Conservation (phyloP, 495 filamentous ascomycete genomes). For the Hypoxylon lienhwacheense region DNA sequence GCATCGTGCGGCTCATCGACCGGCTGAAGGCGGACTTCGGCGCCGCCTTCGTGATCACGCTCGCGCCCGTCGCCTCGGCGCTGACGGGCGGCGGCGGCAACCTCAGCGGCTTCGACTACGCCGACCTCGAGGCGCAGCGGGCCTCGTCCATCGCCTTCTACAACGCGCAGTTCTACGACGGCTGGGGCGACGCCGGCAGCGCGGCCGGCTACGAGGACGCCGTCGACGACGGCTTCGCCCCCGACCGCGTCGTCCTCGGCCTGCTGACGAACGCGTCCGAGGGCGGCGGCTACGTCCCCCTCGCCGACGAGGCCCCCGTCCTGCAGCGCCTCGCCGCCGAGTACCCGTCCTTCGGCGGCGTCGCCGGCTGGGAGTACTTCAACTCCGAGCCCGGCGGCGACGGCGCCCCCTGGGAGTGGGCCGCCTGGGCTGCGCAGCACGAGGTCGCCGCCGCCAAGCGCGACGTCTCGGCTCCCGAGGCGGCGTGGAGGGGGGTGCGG, state of each 20-base stretch:
- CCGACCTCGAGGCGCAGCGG: conserved; percentile 65
- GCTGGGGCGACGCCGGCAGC: conserved; percentile 65
- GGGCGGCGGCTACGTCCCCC: conserved; percentile 53
- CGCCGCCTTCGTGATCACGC: conserved; percentile 68
- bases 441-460: conserved; percentile 14
- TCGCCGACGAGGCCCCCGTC: conserved; percentile 40
- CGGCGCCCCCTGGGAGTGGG: conserved; percentile 70
- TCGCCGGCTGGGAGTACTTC: conserved; percentile 90
- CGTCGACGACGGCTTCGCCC: conserved; percentile 63
- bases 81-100: conserved; percentile 58
- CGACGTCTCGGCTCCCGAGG: conserved; percentile 29
- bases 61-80: conserved; percentile 78
- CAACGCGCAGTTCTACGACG: conserved; percentile 80
- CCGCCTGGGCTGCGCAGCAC: conserved; percentile 46
- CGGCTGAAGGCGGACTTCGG: conserved; percentile 74
- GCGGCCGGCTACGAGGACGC: conserved; percentile 66
- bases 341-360: conserved; percentile 64
- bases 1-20: conserved; percentile 73
- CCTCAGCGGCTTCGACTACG: conserved; percentile 76
- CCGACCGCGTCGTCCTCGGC: conserved; percentile 67
- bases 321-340: conserved; percentile 42
- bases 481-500: conserved; percentile 25
- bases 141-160: conserved; percentile 75
- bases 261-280: conserved; percentile 74
- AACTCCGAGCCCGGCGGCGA: conserved; percentile 65